Evolutionary conservation across 176 grass and related monocot genomes (phyloP).

Genomic region (Aechmea fasciata): DNA sequence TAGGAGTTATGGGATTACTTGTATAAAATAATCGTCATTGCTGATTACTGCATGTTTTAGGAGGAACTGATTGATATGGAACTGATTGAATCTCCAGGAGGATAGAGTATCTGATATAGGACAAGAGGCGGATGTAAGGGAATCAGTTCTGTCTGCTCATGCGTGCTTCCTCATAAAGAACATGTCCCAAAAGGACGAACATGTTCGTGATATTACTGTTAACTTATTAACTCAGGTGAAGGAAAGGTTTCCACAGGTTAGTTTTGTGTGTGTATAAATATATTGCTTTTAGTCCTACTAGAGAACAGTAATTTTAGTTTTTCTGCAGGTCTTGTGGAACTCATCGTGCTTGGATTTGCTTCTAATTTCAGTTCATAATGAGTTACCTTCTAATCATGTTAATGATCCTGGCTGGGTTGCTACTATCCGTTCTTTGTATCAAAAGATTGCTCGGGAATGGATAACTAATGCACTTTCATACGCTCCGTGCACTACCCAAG

Average conservation of each 20-base stretch:
- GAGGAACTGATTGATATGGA: background rate
- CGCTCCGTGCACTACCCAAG: conserved; percentile 94
- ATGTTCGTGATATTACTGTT: conserved; percentile 89
- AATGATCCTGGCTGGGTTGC: conserved; percentile 99
- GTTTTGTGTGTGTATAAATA: conserved; percentile 6
- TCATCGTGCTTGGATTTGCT: conserved; percentile 93
- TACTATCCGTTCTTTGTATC: conserved; percentile 83
- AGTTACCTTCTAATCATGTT: conserved; percentile 85
- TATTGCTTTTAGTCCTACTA: conserved; percentile 24
- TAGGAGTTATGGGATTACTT: too few species aligned
- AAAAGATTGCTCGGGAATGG: conserved; percentile 95
- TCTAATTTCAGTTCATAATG: conserved; percentile 95
- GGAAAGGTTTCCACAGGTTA: conserved; percentile 96
- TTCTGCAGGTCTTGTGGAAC: conserved; percentile 85
- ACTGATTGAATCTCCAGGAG: conserved; percentile 39
- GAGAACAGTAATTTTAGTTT: conserved; percentile 19
- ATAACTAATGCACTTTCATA: conserved; percentile 96
- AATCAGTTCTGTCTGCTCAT: conserved; percentile 76
- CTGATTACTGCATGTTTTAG: too few species aligned
- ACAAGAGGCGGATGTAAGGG: conserved; percentile 70
- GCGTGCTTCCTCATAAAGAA: conserved; percentile 94
- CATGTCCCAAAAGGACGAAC: conserved; percentile 95
- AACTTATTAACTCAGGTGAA: conserved; percentile 89
- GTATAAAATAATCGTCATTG: too few species aligned
- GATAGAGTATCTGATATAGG: conserved; percentile 91